Evolutionary conservation across 768 basidiomycete species (phyloP), one percentile per base, ranked within the genome.

Genomic region (Chalciporus chontae): DNA sequence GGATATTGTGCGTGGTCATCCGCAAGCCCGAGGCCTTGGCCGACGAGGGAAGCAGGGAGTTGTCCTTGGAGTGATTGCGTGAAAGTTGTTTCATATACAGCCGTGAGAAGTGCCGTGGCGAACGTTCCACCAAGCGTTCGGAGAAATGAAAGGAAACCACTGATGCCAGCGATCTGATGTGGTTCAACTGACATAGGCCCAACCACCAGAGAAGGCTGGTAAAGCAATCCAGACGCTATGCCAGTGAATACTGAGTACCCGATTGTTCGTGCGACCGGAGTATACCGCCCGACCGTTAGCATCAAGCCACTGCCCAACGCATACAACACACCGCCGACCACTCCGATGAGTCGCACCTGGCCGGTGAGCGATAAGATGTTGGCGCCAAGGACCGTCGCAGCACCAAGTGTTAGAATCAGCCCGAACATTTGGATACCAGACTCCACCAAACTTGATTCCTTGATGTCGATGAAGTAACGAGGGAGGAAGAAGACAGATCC

Each of bases 381-480:
- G 39, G 70, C 68, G 8, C 70, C 70, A 15, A 67, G 59, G 26
- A 71, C 69, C 0, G 69, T 63, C 10, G 70, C 65, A 26, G 60
- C 59, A 27, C 70, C 69, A 11, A 69, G 61, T 0, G 66, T 61
- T 0, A 69, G 56, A 45, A 67, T 71, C 26, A 69, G 36, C 8
- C 70, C 68, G 11, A 69, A 49, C 70, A 71, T 71, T 32, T 69
- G 66, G 6, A 69, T 39, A n/a, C 68, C 68, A 0, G 68, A 68
- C 29, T 48, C 59, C 34, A 71, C 61, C 40, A 71, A 48, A 43
- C 45, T 57, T 29, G 68, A 71, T 15, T 62, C 56, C 32, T 68
- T 69, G 54, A 69, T 48, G 43, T 71, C 69, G 53, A 71, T 71
- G 42, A 69, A 71, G 51, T 71, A 69, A 34, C 67, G 70, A n/a